Percentiles rank a stretch among this genome's conserved stretches.
These are phyloP conservation scores for Periglandula ipomoeae DNA, from an alignment of 2,329 filamentous ascomycete species.

Conservation along the genomic window DNA sequence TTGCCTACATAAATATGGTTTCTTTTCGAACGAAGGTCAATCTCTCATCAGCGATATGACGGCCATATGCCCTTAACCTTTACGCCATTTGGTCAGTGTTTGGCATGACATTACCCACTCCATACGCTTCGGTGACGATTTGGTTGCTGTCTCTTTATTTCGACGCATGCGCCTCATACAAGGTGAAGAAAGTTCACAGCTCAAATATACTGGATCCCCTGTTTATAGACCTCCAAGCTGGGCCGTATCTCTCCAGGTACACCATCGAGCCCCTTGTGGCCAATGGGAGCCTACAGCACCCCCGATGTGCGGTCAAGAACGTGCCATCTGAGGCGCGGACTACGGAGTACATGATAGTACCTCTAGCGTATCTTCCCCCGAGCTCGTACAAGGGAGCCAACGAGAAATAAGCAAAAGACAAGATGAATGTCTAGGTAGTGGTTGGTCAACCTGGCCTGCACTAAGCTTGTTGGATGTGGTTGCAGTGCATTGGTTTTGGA, in stretches of 20 bases:
- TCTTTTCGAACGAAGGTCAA: no score
- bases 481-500: background rate
- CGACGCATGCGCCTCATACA: background rate
- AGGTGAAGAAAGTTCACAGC: constrained; percentile 1
- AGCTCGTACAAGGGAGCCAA: background rate
- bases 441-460: background rate
- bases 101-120: background rate
- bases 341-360: background rate
- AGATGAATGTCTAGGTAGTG: background rate
- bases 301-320: no score
- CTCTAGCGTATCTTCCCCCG: background rate
- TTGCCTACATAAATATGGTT: background rate
- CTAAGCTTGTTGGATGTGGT: background rate
- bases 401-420: background rate
- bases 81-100: background rate
- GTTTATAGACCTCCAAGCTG: no score
- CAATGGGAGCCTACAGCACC: no score
- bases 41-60: background rate
- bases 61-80: background rate
- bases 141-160: background rate
- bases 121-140: constrained; percentile 1
- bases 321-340: no score
- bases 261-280: no score
- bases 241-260: background rate
- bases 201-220: no score